These are phyloP conservation scores for Immersiporthe knoxdaviesiana DNA, from an alignment of 2,329 filamentous ascomycete genomes.

Conservation along the genomic window DNA sequence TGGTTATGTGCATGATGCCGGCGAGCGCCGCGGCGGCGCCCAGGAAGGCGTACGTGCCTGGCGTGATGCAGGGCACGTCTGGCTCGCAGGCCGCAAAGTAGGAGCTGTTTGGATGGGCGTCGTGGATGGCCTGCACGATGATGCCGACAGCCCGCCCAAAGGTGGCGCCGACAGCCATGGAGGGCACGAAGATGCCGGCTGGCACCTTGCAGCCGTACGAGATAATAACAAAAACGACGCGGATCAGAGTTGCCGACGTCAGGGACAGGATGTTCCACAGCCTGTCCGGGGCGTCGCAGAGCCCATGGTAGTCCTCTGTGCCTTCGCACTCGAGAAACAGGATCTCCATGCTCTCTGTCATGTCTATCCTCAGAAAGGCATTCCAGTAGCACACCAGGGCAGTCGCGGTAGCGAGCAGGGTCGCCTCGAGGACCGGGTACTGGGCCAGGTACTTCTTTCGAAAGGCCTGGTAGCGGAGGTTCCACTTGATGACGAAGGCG, in stretches of 20 bases:
- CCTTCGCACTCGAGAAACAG: constrained; percentile 93
- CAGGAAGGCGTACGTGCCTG: constrained; percentile 94
- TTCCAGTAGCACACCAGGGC: constrained; percentile 97
- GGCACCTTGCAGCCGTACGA: constrained; percentile 98
- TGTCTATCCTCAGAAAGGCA: constrained; percentile 92
- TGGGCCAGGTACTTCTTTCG: constrained; percentile 87
- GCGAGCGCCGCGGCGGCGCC: constrained; percentile 89
- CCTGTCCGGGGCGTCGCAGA: constrained; percentile 80
- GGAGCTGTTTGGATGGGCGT: constrained; percentile 76
- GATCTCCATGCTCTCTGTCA: constrained; percentile 99
- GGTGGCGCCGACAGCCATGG: constrained; percentile 94
- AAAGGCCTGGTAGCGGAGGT: constrained; percentile 86
- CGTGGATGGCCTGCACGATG: constrained; percentile 85
- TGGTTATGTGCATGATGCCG: constrained; percentile 97
- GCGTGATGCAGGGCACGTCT: constrained; percentile 94
- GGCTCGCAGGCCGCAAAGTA: constrained; percentile 91
- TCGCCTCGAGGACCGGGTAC: constrained; percentile 86
- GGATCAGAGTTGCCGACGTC: constrained; percentile 76
- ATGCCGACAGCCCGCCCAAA: constrained; percentile 96
- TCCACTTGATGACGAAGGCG: constrained; percentile 98
- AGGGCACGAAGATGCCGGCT: constrained; percentile 96
- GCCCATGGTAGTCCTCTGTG: constrained; percentile 81
- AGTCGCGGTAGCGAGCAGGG: constrained; percentile 78
- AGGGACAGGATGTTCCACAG: constrained; percentile 80
- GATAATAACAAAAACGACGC: constrained; percentile 85